Percentiles rank a stretch among this genome's conserved stretches.
Conservation (phyloP, 441 rosid species). For the Pelargonium australe region DNA sequence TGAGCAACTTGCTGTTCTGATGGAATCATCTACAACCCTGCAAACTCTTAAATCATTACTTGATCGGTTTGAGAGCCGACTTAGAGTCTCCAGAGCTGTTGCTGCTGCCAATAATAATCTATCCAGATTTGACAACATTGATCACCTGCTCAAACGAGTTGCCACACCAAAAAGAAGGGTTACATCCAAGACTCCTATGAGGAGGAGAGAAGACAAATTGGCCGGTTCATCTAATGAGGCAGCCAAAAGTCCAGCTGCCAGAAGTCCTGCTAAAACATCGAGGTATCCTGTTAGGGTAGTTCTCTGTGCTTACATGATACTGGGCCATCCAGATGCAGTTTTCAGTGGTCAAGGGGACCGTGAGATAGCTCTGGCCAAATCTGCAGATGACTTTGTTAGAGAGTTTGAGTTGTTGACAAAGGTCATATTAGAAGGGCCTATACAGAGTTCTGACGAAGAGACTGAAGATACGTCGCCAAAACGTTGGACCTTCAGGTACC, state of each 20-base stretch:
- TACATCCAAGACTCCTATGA: conserved; percentile 33
- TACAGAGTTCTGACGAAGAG: conserved; percentile 48
- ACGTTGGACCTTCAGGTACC: conserved; percentile 64
- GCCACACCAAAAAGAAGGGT: conserved; percentile 63
- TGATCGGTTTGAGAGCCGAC: conserved; percentile 75
- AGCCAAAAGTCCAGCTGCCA: conserved; percentile 27
- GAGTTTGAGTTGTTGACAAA: conserved; percentile 70
- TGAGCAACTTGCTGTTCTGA: conserved; percentile 71
- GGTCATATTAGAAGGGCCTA: conserved; percentile 65
- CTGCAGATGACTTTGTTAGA: conserved; percentile 55
- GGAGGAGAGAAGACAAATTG: conserved; percentile 44
- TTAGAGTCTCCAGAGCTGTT: conserved; percentile 40
- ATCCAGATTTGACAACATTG: conserved; percentile 54
- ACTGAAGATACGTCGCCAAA: conserved; percentile 33
- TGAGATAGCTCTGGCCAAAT: conserved; percentile 60
- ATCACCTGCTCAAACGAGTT: conserved; percentile 81
- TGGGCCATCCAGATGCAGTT: conserved; percentile 95
- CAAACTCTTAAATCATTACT: conserved; percentile 55
- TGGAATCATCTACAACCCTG: conserved; percentile 59
- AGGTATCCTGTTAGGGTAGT: conserved; percentile 83
- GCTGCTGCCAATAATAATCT: conserved; percentile 26
- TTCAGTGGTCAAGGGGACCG: conserved; percentile 78
- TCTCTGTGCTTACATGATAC: conserved; percentile 87
- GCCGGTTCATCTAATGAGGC: conserved; percentile 29
- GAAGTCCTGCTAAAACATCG: conserved; percentile 34